phyloP scores from a whole-genome alignment of 441 rosid genomes.

The Pelargonium citronellum region DNA sequence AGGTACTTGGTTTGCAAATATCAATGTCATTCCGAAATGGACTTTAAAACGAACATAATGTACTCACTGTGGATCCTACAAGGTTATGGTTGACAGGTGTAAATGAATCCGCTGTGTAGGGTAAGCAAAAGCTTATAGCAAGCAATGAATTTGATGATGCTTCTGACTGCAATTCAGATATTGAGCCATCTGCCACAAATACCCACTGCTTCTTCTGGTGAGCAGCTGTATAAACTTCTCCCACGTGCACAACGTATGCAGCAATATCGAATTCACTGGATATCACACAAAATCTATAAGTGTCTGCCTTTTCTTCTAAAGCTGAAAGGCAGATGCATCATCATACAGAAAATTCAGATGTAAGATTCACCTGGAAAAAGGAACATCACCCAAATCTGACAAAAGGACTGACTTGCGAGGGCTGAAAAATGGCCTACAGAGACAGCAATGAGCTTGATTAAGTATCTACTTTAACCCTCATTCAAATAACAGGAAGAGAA shows the following conservation, averaged over 20 bases:
- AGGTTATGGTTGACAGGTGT: slow-evolving; percentile 59
- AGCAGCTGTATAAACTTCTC: slow-evolving; percentile 50
- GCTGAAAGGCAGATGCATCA: slow-evolving; percentile 9
- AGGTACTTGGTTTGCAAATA: slow-evolving; percentile 15
- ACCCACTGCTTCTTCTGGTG: slow-evolving; percentile 82
- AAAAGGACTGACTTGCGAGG: slow-evolving; percentile 54
- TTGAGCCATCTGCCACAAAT: slow-evolving; percentile 75
- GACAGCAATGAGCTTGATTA: slow-evolving; percentile 25
- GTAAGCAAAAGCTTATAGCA: slow-evolving; percentile 75
- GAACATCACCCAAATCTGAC: slow-evolving; percentile 66
- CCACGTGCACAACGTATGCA: slow-evolving; percentile 66
- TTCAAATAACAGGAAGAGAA: slow-evolving; percentile 13
- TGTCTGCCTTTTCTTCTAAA: neutral
- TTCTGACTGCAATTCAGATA: slow-evolving; percentile 33
- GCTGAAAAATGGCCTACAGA: slow-evolving; percentile 71
- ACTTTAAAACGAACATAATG: slow-evolving; percentile 11
- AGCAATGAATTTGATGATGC: slow-evolving; percentile 54
- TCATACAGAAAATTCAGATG: slow-evolving; percentile 4
- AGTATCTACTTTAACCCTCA: neutral
- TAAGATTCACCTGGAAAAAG: slow-evolving; percentile 61
- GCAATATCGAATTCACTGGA: slow-evolving; percentile 85
- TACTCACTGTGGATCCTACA: slow-evolving; percentile 67
- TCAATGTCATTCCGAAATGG: slow-evolving; percentile 14
- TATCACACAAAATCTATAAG: slow-evolving; percentile 9
- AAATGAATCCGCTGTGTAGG: slow-evolving; percentile 39